Evolutionary conservation across 108 stramenopile genomes (phyloP).

Genomic region (Cyclotella kingstonii): DNA sequence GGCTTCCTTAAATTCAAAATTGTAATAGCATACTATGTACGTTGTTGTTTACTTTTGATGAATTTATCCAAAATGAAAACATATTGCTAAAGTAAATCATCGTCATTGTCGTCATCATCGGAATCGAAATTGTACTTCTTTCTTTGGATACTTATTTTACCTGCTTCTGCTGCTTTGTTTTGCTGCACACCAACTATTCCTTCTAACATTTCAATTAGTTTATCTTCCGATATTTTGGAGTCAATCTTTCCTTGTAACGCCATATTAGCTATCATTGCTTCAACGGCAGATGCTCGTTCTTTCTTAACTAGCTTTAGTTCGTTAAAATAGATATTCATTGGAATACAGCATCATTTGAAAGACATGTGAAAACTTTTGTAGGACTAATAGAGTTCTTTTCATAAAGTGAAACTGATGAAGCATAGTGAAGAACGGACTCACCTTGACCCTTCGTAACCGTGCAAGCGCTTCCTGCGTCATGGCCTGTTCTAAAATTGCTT

Average conservation of each 20-base stretch:
- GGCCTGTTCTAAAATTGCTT: conserved; percentile 78
- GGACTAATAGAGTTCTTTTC: not conserved
- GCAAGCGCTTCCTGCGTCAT: conserved; percentile 78
- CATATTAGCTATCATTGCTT: conserved; percentile 69
- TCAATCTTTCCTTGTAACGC: conserved; percentile 78
- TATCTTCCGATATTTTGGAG: conserved; percentile 73
- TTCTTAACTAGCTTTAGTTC: conserved; percentile 56
- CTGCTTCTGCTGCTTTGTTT: conserved; percentile 30
- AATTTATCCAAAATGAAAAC: not conserved
- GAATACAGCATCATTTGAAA: not conserved
- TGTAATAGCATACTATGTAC: no score
- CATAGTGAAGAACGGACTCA: conserved; percentile 10
- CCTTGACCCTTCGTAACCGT: conserved; percentile 71
- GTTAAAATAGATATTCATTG: not conserved
- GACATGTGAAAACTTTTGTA: not conserved
- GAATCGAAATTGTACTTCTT: conserved; percentile 89
- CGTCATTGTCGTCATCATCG: conserved; percentile 78
- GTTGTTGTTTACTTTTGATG: no score
- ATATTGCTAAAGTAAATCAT: conserved; percentile 52
- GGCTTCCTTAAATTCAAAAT: no score
- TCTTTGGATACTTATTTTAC: conserved; percentile 78
- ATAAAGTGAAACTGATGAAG: not conserved
- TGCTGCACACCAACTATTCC: conserved; percentile 52
- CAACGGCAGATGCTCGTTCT: conserved; percentile 58
- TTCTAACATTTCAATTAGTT: conserved; percentile 86